Evolutionary conservation across 805 yeast genomes (phyloP), one percentile per base, ranked within the genome.

Genomic region (Wickerhamomyces tratensis): DNA sequence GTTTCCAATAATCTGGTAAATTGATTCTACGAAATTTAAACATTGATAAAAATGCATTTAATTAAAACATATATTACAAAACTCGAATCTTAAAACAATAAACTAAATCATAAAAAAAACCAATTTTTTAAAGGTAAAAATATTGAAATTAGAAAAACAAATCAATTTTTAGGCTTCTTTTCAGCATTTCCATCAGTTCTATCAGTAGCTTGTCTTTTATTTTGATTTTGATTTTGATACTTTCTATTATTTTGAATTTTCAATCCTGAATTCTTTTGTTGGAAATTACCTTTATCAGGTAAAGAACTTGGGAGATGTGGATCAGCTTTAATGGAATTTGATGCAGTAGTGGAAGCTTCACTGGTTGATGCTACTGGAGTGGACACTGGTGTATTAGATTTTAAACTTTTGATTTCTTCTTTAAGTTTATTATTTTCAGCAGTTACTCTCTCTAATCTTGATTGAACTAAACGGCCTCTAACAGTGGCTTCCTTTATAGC

Each of bases 391-490:
- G 34, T 11, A 31, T 6, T 3, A 11, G 13, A 7, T 13, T 31
- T 31, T 3, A 12, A 31, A 6, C 11, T 50, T 15, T 44, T 46
- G 11, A 56, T 38, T n/a, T 40, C 43, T 6, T 34, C 41, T 40
- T 58, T 61, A 27, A 74, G 47, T 7, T 65, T 61, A 6, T 62
- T 59, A 30, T 68, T 69, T 15, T 59, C 58, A 1, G 51, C 44
- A 13, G 51, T 50, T 25, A 71, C 42, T 5, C 55, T 59, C 8
- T 56, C 57, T 12, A 67, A 46, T 45, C 69, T 62, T 7, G 51
- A 44, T 38, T 59, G 72, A 36, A 78, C 57, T 6, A 60, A 64
- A 33, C 64, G 62, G 33, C 59, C 58, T 39, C 65, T 66, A 52
- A 61, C 60, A 1, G 67, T 67, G 53, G 60, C 48, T 53, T 52